A percentile compares a stretch with the other conserved stretches of the same genome.
Evolutionary conservation across 306 rosid genomes (phyloP).

Genomic region (Cicer judaicum): DNA sequence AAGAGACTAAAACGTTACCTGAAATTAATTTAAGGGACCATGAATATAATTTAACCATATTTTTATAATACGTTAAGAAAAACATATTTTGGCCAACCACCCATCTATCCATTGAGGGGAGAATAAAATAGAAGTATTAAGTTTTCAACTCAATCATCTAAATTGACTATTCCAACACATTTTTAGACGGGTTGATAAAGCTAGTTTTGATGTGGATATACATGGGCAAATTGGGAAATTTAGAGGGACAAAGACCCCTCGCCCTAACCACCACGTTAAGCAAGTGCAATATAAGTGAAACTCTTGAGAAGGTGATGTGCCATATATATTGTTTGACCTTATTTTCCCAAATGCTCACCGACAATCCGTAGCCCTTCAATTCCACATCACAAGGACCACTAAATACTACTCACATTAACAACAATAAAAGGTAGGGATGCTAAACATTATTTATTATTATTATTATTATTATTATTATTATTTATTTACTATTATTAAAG

Average conservation of each 20-base stretch:
- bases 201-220: constrained; percentile 20
- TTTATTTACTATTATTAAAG: background rate
- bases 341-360: constrained; percentile 41
- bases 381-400: background rate
- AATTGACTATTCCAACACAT: too few species aligned
- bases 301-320: constrained; percentile 22
- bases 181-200: background rate
- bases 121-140: too few species aligned
- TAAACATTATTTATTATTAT: background rate
- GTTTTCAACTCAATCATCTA: too few species aligned
- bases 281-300: constrained; percentile 1
- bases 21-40: too few species aligned
- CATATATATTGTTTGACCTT: constrained; percentile 43
- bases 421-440: background rate
- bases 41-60: too few species aligned
- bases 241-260: constrained; percentile 40
- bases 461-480: too few species aligned
- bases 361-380: constrained; percentile 17
- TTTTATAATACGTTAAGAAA: too few species aligned
- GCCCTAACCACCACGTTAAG: constrained; percentile 38
- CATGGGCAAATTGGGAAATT: constrained; percentile 10
- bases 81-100: too few species aligned
- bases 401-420: background rate
- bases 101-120: too few species aligned
- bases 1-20: too few species aligned